phyloP scores from a whole-genome alignment of 129 eudicot genomes.

The Escallonia rubra region DNA sequence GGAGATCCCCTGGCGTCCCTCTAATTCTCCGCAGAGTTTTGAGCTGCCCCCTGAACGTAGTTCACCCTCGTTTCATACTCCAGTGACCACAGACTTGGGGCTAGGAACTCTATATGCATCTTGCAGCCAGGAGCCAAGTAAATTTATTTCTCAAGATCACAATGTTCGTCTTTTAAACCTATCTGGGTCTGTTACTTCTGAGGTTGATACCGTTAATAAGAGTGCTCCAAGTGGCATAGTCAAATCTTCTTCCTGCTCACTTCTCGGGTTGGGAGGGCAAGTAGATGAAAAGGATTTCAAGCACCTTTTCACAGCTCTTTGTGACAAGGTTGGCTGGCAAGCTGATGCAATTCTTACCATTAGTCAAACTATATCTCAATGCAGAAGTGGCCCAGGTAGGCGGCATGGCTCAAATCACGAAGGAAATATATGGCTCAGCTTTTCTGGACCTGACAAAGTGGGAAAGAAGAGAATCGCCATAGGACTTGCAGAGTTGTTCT shows the following conservation, averaged over 20 bases:
- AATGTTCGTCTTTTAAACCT: slow-evolving; percentile 15
- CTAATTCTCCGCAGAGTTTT: slow-evolving; percentile 1
- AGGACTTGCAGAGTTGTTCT: slow-evolving; percentile 61
- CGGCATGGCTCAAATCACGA: slow-evolving; percentile 24
- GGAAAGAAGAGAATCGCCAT: slow-evolving; percentile 68
- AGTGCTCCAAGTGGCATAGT: slow-evolving; percentile 15
- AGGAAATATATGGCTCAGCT: slow-evolving; percentile 65
- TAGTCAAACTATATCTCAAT: slow-evolving; percentile 47
- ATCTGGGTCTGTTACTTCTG: slow-evolving; percentile 28
- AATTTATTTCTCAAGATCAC: slow-evolving; percentile 18
- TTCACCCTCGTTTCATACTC: slow-evolving; percentile 29
- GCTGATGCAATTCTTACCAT: slow-evolving; percentile 49
- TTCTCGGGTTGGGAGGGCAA: slow-evolving; percentile 9
- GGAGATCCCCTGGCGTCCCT: not conserved
- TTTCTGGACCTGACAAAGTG: slow-evolving; percentile 69
- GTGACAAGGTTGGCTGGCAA: slow-evolving; percentile 61
- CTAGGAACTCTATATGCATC: slow-evolving; percentile 53
- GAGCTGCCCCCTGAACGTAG: slow-evolving; percentile 16
- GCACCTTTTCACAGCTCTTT: slow-evolving; percentile 46
- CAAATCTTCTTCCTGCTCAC: slow-evolving; percentile 9
- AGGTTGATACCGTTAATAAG: slow-evolving; percentile 17
- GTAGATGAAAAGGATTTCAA: slow-evolving; percentile 51
- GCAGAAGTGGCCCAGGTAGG: slow-evolving; percentile 42
- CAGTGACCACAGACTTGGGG: slow-evolving; percentile 80
- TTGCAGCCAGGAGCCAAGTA: slow-evolving; percentile 17